These are phyloP conservation scores for Suhomyces atakaporum DNA, from an alignment of 1,139 yeast species.

Conservation along the genomic window DNA sequence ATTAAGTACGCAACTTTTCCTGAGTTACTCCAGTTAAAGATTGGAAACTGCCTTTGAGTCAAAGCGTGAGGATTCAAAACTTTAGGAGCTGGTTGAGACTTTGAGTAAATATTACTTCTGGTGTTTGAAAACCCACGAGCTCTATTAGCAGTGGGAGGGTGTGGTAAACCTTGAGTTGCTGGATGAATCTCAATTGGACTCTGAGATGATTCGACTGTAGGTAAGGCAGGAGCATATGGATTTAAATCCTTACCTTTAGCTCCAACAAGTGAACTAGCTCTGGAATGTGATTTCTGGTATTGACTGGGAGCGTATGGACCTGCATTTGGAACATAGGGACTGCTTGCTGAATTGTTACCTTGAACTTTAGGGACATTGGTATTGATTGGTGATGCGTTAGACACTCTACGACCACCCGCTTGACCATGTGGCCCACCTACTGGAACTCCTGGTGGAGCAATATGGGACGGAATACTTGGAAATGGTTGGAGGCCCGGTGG, in stretches of 20 bases:
- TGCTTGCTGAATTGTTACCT: slow-evolving; percentile 26
- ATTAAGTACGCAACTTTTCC: slow-evolving; percentile 32
- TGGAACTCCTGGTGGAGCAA: no score
- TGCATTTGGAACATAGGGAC: slow-evolving; percentile 49
- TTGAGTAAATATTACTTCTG: slow-evolving; percentile 27
- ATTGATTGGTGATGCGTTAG: slow-evolving; percentile 15
- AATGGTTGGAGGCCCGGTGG: slow-evolving; percentile 13
- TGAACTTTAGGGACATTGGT: slow-evolving; percentile 16
- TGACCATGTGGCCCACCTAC: slow-evolving; percentile 3
- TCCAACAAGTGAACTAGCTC: slow-evolving; percentile 46
- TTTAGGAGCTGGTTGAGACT: slow-evolving; percentile 25
- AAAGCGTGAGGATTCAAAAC: slow-evolving; percentile 38
- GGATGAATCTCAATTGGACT: slow-evolving; percentile 7
- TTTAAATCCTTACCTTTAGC: slow-evolving; percentile 42
- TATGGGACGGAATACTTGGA: slow-evolving; percentile 6
- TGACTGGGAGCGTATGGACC: slow-evolving; percentile 50
- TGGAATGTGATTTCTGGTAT: slow-evolving; percentile 40
- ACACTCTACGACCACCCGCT: slow-evolving; percentile 5
- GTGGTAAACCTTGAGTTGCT: not conserved
- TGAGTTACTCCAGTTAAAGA: slow-evolving; percentile 68
- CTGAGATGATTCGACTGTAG: slow-evolving; percentile 19
- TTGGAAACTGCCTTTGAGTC: slow-evolving; percentile 67
- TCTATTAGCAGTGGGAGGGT: slow-evolving; percentile 17
- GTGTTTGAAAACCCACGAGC: slow-evolving; percentile 34
- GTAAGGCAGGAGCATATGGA: slow-evolving; percentile 46